Percentiles rank a stretch among this genome's conserved stretches.
These are phyloP conservation scores for Phialocephala sp. DNA, from an alignment of 2,329 filamentous ascomycete genomes.

Conservation along the genomic window DNA sequence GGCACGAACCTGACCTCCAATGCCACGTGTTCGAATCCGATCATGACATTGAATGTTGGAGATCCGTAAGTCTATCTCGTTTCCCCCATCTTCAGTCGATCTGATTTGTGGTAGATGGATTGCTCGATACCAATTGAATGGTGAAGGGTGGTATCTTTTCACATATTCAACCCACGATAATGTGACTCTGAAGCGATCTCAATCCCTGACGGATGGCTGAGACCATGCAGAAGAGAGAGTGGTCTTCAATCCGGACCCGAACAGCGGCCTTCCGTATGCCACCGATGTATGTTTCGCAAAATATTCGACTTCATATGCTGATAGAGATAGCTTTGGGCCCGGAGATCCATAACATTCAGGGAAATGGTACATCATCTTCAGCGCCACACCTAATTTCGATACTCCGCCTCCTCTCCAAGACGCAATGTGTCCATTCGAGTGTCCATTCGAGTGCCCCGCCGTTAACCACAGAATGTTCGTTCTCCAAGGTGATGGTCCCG, in stretches of 20 bases:
- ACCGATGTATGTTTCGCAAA: not conserved
- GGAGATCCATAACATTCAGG: slow-evolving; percentile 13
- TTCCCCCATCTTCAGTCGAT: not conserved
- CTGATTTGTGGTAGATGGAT: not conserved
- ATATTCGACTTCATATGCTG: not conserved
- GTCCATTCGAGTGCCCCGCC: slow-evolving; percentile 11
- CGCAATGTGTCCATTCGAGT: slow-evolving; percentile 15
- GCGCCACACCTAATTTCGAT: slow-evolving; percentile 1
- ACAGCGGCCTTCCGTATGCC: slow-evolving; percentile 10
- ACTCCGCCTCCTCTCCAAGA: slow-evolving; percentile 5
- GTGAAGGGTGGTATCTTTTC: slow-evolving; percentile 5
- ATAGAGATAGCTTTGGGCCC: slow-evolving; percentile 8
- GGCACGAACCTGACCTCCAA: not conserved
- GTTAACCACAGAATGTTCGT: slow-evolving; percentile 13
- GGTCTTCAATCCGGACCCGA: slow-evolving; percentile 7
- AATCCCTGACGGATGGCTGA: not conserved
- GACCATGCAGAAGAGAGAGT: slow-evolving; percentile 6
- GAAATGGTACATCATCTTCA: slow-evolving; percentile 12
- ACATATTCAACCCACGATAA: not conserved
- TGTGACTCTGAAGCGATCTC: slow-evolving; percentile 1
- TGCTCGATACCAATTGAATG: not conserved
- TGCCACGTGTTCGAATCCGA: not conserved
- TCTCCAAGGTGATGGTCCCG: slow-evolving; percentile 9
- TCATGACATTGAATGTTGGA: slow-evolving; percentile 5
- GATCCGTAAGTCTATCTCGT: not conserved